Percentiles rank a stretch among this genome's conserved stretches.
Evolutionary conservation across 2,329 filamentous ascomycete species (phyloP).

Genomic region (Pyrenophora seminiperda): DNA sequence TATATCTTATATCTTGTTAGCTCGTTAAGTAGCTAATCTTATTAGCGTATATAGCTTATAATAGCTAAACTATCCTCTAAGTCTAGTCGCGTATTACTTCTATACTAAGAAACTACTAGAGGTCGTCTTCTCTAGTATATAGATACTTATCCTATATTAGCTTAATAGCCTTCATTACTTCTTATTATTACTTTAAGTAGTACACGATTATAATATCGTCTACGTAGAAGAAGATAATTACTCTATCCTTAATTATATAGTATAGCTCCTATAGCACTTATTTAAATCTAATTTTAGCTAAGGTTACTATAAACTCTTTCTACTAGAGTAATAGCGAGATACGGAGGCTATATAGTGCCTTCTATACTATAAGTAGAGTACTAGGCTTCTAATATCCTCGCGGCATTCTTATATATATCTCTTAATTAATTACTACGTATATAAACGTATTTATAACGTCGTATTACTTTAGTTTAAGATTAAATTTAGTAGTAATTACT

Average conservation of each 20-base stretch:
- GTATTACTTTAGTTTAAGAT: constrained; percentile 24
- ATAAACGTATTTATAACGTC: constrained; percentile 28
- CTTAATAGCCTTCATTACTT: neutral
- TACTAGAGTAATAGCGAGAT: neutral
- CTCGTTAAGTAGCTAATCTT: neutral
- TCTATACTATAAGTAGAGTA: neutral
- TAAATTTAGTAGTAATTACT: constrained; percentile 20
- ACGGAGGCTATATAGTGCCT: neutral
- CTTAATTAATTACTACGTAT: constrained; percentile 16
- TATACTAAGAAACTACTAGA: constrained; percentile 15
- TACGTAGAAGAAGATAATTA: constrained; percentile 3
- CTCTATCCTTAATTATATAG: constrained; percentile 10
- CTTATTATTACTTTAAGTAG: neutral
- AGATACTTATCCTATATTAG: constrained; percentile 4
- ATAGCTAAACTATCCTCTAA: neutral
- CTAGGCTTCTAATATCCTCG: neutral
- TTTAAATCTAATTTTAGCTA: constrained; percentile 2
- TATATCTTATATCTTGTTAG: neutral
- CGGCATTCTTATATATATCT: neutral
- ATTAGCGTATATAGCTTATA: too few relatives aligned
- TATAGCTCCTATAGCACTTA: constrained; percentile 10
- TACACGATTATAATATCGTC: constrained; percentile 14
- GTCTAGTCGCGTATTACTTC: neutral
- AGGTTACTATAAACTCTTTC: neutral
- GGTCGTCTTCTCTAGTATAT: neutral